Percentiles rank a stretch among this genome's conserved stretches.
Evolutionary conservation across 208 protist genomes (phyloP).

Genomic region (Acanthamoeba sp.): DNA sequence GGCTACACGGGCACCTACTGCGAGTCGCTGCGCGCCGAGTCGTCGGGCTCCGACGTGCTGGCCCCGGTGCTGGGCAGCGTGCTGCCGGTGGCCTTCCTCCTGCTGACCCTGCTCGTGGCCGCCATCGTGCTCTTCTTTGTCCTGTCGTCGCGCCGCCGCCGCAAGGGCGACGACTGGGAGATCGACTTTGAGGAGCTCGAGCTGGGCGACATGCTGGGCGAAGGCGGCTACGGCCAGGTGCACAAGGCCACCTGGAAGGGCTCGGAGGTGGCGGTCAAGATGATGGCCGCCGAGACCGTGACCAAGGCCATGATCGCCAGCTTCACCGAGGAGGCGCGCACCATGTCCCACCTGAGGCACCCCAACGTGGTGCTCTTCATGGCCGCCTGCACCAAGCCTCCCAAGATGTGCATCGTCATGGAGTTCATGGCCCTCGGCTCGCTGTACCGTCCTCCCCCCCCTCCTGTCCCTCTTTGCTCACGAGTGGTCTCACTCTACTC

Average conservation of each 20-base stretch:
- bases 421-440: constrained; percentile 65
- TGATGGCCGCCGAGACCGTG: neutral
- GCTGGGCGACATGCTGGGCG: neutral
- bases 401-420: constrained; percentile 50
- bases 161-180: neutral
- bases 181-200: constrained; percentile 63
- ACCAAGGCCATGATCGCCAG: neutral
- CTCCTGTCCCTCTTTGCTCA: too few species aligned
- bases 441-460: too few species aligned
- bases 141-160: neutral
- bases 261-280: constrained; percentile 62
- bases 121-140: neutral
- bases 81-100: neutral
- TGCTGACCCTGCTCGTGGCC: neutral
- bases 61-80: constrained; percentile 3
- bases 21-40: neutral
- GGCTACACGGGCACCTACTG: neutral
- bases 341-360: constrained; percentile 19
- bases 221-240: constrained; percentile 43
- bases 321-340: constrained; percentile 42
- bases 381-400: constrained; percentile 54
- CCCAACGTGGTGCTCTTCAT: constrained; percentile 68
- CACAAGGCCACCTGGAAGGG: constrained; percentile 46
- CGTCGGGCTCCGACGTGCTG: neutral
- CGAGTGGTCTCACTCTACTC: too few species aligned